Percentiles rank a stretch among this genome's conserved stretches.
phyloP scores from a whole-genome alignment of 2,329 filamentous ascomycete genomes.

The Helminthosporium solani region DNA sequence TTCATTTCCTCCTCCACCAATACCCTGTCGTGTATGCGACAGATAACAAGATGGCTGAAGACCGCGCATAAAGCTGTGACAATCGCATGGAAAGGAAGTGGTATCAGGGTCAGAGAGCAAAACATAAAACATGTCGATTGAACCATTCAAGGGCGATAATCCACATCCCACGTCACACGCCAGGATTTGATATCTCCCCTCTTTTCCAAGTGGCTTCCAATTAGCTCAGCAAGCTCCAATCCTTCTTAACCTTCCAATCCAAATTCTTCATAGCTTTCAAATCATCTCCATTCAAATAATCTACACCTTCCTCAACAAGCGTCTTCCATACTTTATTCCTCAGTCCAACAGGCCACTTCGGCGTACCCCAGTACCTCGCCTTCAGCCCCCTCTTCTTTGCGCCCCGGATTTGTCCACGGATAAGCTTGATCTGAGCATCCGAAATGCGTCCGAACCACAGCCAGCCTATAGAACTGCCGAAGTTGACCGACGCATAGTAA shows the following conservation, averaged over 20 bases:
- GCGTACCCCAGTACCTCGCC: constrained; percentile 58
- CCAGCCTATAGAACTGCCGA: constrained; percentile 55
- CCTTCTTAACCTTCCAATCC: constrained; percentile 47
- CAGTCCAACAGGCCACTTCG: constrained; percentile 55
- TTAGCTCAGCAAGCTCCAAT: constrained; percentile 26
- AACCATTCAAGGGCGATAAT: too few relatives aligned
- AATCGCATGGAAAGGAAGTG: too few relatives aligned
- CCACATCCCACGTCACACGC: too few relatives aligned
- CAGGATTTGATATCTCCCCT: too few relatives aligned
- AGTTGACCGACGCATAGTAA: constrained; percentile 65
- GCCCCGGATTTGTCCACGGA: constrained; percentile 54
- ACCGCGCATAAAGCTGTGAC: too few relatives aligned
- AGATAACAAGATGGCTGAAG: too few relatives aligned
- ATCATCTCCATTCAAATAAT: constrained; percentile 61
- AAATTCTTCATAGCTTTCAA: constrained; percentile 49
- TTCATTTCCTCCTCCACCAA: too few relatives aligned
- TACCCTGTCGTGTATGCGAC: too few relatives aligned
- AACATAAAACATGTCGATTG: too few relatives aligned
- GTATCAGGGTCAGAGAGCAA: too few relatives aligned
- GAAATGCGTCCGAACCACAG: constrained; percentile 52
- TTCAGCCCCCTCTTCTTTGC: constrained; percentile 56
- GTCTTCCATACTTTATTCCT: constrained; percentile 58
- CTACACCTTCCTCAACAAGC: constrained; percentile 55
- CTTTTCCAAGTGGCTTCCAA: background rate
- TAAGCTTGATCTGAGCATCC: constrained; percentile 45